Base-by-base conservation (phyloP, 257 asterid genomes). In the Rhazya stricta region DNA sequence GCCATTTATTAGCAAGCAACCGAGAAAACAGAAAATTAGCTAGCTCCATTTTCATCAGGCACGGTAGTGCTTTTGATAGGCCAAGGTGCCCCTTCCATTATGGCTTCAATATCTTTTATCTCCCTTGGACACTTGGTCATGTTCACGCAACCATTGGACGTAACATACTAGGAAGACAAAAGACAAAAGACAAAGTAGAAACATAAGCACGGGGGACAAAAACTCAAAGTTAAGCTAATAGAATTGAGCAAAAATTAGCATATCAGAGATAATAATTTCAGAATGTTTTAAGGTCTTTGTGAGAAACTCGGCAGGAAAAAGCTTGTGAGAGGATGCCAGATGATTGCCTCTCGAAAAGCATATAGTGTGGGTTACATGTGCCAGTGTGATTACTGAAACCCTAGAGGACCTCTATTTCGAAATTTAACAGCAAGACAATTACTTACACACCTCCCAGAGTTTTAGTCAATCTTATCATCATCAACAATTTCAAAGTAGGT, bases 51-150 rank as follows among this genome's bases (percentile, higher is more conserved):
- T 61, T 71, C 80, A 65, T 74, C 48, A 71, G 76, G 65, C 56
- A 73, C 10, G 69, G 72, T 50, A 9, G 85, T 77, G 79, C 54
- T 78, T 48, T 79, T 73, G 53, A 94, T 88, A 13, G 91, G 91
- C 99, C 97, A 94, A 23, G 97, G 89, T 34, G 85, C 92, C 54
- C 99, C 99, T 9, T 86, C 96, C 97, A 92, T 94, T 65, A 94
- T 97, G 67, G 96, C 95, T 82, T 94, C 99, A 6, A 94, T 92
- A 60, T 94, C 97, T 75, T 83, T 77, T 75, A 92, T 85, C 87
- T 87, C 87, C 56, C 97, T 89, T 6, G 99, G 97, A 69, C 88
- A 82, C 79, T 90, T 94, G 68, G 88, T 89, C 99, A 94, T 87
- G 87, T 94, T 94, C 81, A 88, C 80, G 68, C 97, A 91, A 30